phyloP scores from a whole-genome alignment of 371 early-diverging fungal species.

The Apophysomyces trapeziformis region DNA sequence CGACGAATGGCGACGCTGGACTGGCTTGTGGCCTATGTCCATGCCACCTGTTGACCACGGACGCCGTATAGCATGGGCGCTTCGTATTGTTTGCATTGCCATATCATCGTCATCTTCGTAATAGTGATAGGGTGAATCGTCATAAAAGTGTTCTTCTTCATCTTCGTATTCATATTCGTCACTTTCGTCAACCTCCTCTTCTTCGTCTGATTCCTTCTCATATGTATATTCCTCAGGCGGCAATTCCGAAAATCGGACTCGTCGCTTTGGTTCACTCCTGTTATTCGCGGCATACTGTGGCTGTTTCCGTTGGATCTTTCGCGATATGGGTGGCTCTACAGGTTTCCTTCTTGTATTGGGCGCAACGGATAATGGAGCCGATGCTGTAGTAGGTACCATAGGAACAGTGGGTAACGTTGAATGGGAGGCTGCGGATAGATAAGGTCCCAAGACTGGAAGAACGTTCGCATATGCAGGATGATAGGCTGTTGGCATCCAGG shows the following conservation, averaged over 20 bases:
- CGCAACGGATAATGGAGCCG: not conserved
- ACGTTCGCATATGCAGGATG: conserved; percentile 9
- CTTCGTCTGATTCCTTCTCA: not conserved
- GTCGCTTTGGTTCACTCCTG: not conserved
- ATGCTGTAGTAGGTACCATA: not conserved
- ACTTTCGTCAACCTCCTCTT: not conserved
- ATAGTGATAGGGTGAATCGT: not conserved
- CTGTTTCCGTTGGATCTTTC: conserved; percentile 19
- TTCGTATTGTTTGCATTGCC: not conserved
- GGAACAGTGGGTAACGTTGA: conserved; percentile 1
- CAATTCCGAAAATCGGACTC: conserved; percentile 1
- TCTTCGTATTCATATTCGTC: conserved; percentile 1
- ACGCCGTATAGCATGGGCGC: not conserved
- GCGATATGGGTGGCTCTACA: not conserved
- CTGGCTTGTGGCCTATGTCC: not conserved
- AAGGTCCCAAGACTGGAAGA: conserved; percentile 5
- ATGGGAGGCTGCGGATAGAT: conserved; percentile 10
- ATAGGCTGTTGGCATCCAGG: conserved; percentile 6
- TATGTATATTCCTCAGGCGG: not conserved
- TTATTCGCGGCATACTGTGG: conserved; percentile 6
- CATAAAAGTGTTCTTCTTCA: not conserved
- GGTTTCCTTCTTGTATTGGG: conserved; percentile 17
- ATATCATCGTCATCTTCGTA: not conserved
- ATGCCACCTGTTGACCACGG: conserved; percentile 2
- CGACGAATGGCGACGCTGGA: not conserved